Conservation (phyloP, 2,329 filamentous ascomycete genomes). For the Erysiphe pulchra region DNA sequence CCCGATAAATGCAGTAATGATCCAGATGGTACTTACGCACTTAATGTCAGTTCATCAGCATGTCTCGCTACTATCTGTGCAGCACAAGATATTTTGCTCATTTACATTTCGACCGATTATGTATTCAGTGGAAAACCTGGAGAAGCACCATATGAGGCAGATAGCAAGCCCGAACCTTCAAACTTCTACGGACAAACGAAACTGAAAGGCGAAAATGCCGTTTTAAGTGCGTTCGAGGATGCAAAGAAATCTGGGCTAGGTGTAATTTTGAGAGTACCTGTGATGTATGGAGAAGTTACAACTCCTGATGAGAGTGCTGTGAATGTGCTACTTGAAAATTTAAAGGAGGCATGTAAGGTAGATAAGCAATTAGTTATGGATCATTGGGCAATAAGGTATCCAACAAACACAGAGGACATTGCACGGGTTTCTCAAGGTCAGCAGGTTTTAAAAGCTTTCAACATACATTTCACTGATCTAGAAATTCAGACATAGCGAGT, state of each 20-base stretch:
- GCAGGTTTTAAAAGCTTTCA: slow-evolving; percentile 7
- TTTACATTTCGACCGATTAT: slow-evolving; percentile 68
- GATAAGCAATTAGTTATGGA: slow-evolving; percentile 49
- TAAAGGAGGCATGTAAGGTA: slow-evolving; percentile 46
- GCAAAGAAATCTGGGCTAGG: slow-evolving; percentile 26
- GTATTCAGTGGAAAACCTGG: slow-evolving; percentile 49
- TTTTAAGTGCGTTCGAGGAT: slow-evolving; percentile 31
- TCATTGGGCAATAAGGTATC: slow-evolving; percentile 62
- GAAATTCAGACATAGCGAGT: slow-evolving; percentile 33
- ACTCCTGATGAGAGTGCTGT: slow-evolving; percentile 53
- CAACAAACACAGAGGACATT: slow-evolving; percentile 74
- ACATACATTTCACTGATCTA: slow-evolving; percentile 1
- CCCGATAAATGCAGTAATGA: slow-evolving; percentile 67
- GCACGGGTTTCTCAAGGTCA: slow-evolving; percentile 46
- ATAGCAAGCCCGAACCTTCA: slow-evolving; percentile 37
- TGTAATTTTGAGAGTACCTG: slow-evolving; percentile 54
- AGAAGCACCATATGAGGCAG: slow-evolving; percentile 58
- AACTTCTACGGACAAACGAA: slow-evolving; percentile 63
- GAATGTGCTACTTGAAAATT: slow-evolving; percentile 51
- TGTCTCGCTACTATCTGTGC: slow-evolving; percentile 41
- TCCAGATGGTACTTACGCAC: slow-evolving; percentile 42
- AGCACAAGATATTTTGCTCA: slow-evolving; percentile 31
- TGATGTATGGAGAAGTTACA: slow-evolving; percentile 59
- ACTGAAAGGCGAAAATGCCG: slow-evolving; percentile 42
- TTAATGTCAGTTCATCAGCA: slow-evolving; percentile 50